Evolutionary conservation across 495 filamentous ascomycete species (phyloP).

Genomic region (Penicillium bovifimosum): DNA sequence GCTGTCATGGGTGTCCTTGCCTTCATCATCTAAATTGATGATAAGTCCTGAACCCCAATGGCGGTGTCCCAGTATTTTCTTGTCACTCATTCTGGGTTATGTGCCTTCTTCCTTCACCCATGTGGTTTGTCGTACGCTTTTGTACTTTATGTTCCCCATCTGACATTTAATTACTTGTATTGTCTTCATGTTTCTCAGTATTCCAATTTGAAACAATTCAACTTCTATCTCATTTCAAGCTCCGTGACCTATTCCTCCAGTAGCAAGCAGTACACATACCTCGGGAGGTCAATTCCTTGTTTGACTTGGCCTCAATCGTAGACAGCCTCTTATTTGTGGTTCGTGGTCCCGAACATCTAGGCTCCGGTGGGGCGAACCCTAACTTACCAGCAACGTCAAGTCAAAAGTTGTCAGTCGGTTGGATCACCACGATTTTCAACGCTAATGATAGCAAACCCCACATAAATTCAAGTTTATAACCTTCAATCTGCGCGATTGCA

Average conservation of each 20-base stretch:
- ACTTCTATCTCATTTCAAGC: no score
- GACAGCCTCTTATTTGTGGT: not conserved
- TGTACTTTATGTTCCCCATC: conserved; percentile 3
- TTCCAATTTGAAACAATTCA: not conserved
- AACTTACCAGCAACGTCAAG: not conserved
- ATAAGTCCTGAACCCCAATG: not conserved
- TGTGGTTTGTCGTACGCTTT: conserved; percentile 8
- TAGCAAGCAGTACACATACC: no score
- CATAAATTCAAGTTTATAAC: not conserved
- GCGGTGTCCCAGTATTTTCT: not conserved
- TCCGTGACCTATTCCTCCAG: no score
- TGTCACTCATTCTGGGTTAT: conserved; percentile 5
- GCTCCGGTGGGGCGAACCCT: not conserved
- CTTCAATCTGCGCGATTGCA: no score
- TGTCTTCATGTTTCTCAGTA: not conserved
- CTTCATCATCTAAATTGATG: conserved; percentile 24
- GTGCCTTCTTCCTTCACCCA: not conserved
- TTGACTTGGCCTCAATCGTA: no score
- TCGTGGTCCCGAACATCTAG: not conserved
- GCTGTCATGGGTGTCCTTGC: conserved; percentile 32
- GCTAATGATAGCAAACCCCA: not conserved
- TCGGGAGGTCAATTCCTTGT: no score
- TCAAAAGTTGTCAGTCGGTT: not conserved
- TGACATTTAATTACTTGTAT: conserved; percentile 13
- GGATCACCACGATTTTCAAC: not conserved